Evolutionary conservation across 2,329 filamentous ascomycete species (phyloP).

Genomic region (Lasiodiplodia citricola): DNA sequence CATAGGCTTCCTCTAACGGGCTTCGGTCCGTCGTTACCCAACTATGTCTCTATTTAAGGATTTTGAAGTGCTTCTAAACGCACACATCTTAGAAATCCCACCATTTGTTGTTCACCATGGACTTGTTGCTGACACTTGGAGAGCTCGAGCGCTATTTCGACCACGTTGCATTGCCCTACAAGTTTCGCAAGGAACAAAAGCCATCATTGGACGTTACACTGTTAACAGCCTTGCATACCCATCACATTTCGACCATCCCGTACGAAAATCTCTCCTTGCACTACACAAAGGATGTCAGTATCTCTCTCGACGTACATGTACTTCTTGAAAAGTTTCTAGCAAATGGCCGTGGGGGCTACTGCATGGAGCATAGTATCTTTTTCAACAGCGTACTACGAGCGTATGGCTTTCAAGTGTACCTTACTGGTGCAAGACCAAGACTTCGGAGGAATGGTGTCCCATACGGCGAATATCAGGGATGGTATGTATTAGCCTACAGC

Average conservation of each 20-base stretch:
- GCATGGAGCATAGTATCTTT: constrained; percentile 63
- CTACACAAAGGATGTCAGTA: constrained; percentile 45
- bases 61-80: too few relatives aligned
- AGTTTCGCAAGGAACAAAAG: constrained; percentile 29
- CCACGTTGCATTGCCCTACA: constrained; percentile 39
- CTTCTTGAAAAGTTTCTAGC: constrained; percentile 58
- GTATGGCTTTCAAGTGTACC: constrained; percentile 61
- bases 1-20: too few relatives aligned
- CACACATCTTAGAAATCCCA: too few relatives aligned
- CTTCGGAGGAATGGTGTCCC: constrained; percentile 39
- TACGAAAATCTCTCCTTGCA: constrained; percentile 64
- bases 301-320: constrained; percentile 52
- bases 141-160: constrained; percentile 42
- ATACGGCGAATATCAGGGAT: constrained; percentile 53
- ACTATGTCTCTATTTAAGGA: too few relatives aligned
- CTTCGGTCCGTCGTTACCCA: too few relatives aligned
- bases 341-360: constrained; percentile 62
- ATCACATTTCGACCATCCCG: constrained; percentile 56
- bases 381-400: constrained; percentile 60
- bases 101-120: background rate
- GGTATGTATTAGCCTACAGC: constrained; percentile 40
- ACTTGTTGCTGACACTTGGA: constrained; percentile 25
- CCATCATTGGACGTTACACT: constrained; percentile 21
- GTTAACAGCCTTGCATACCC: constrained; percentile 30
- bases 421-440: constrained; percentile 57